A percentile compares a stretch with the other conserved stretches of the same genome.
Conservation (phyloP, 768 basidiomycete genomes). For the Naematelia aurantialba region DNA sequence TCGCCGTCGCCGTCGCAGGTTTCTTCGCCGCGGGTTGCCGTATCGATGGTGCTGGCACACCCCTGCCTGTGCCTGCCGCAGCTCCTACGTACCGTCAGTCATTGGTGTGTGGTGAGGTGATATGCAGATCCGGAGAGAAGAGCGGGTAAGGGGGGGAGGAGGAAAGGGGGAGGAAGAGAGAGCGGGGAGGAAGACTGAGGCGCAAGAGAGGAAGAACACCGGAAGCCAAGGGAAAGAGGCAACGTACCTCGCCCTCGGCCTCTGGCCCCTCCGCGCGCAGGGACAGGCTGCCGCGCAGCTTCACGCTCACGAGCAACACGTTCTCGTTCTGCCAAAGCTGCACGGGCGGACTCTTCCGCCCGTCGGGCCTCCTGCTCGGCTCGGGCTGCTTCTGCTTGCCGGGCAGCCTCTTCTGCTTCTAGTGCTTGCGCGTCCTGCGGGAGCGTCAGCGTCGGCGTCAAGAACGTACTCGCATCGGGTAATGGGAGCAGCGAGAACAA, state of each 20-base stretch:
- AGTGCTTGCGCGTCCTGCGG: slow-evolving; percentile 18
- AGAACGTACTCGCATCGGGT: too few relatives aligned
- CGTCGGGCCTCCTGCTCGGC: slow-evolving; percentile 2
- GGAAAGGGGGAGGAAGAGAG: too few relatives aligned
- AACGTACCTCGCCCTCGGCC: slow-evolving; percentile 9
- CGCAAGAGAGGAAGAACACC: too few relatives aligned
- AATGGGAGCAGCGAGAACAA: background rate
- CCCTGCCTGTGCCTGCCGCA: slow-evolving; percentile 15
- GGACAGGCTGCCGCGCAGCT: background rate
- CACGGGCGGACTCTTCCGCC: slow-evolving; percentile 4
- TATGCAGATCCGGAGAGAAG: too few relatives aligned
- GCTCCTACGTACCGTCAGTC: too few relatives aligned
- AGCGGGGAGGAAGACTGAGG: too few relatives aligned
- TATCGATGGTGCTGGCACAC: slow-evolving; percentile 19
- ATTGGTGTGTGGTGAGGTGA: too few relatives aligned
- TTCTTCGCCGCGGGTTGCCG: slow-evolving; percentile 3
- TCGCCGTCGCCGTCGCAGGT: background rate
- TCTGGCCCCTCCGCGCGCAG: slow-evolving; percentile 9
- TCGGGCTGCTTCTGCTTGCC: slow-evolving; percentile 2
- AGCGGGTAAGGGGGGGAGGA: too few relatives aligned
- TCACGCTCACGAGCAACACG: background rate
- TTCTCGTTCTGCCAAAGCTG: slow-evolving; percentile 9
- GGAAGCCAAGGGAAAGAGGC: too few relatives aligned
- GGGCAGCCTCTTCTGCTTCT: slow-evolving; percentile 15
- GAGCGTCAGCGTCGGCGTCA: background rate